Evolutionary conservation across 2,329 filamentous ascomycete genomes (phyloP), one percentile per base, ranked within the genome.

Genomic region (Colletotrichum chlorophyti): DNA sequence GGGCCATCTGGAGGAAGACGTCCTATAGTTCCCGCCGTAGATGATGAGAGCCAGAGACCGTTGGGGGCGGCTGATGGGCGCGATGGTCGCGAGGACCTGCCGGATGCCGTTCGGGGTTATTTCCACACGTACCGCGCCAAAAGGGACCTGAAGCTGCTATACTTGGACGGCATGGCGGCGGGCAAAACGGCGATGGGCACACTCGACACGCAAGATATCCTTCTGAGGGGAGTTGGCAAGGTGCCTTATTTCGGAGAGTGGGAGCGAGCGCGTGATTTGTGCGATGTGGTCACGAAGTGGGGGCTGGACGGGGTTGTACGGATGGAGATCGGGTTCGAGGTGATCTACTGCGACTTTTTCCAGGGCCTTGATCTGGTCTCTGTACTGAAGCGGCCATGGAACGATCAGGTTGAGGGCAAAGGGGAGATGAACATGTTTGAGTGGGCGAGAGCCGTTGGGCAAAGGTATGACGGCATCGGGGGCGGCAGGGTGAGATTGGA

Each of bases 241-340:
- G 50, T 4, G 66, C 45, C 46, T 5, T 17, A 23, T 12, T 47
- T 46, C 41, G 58, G 46, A 6, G 87, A 91, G 50, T 64, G 60
- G 5, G 68, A 71, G 2, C 83, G 88, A 6, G 87, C 86, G 0
- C 45, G 64, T 1, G 75, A 77, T 1, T 70, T 90, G 2, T 91
- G 89, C 68, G 70, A 78, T 0, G 64, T 88, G 9, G 78, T 82
- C 9, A 70, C 40, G 58, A 70, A 65, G 51, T 84, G 69, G 87
- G 83, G 83, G 9, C 77, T 90, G n/a, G 84, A 90, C 64, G 87
- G 86, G 0, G 76, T 90, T 19, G 70, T 91, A 2, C 81, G 88
- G 10, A 87, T 87, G 80, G 89, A 91, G 66, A 80, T 81, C 15
- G 89, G 89, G 0, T 91, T 91, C 63, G 89, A 91, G 69, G 78